Conservation (phyloP, 805 yeast genomes). For the Barnettozyma sp. region DNA sequence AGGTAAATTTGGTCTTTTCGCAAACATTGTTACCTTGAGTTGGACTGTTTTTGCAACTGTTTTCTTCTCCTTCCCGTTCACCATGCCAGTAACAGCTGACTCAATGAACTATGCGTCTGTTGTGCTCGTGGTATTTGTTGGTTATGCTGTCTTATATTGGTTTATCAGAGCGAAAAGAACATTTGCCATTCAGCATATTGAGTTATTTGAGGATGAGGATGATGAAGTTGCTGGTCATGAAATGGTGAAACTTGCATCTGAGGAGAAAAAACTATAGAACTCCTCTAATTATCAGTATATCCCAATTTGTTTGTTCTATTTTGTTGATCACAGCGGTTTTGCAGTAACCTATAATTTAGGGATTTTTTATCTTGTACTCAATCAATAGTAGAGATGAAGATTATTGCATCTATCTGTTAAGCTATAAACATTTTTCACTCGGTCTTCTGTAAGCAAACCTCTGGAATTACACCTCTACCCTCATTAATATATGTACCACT, state of each 20-base stretch:
- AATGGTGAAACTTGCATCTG: background rate
- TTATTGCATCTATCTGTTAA: no score
- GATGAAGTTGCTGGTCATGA: no score
- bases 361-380: no score
- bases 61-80: slow-evolving; percentile 57
- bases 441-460: slow-evolving; percentile 26
- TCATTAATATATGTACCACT: slow-evolving; percentile 27
- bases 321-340: no score
- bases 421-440: background rate
- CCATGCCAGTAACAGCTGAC: slow-evolving; percentile 50
- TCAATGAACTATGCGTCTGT: slow-evolving; percentile 65
- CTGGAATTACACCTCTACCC: slow-evolving; percentile 36
- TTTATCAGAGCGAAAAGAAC: slow-evolving; percentile 31
- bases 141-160: slow-evolving; percentile 48
- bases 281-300: no score
- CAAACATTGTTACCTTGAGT: slow-evolving; percentile 41
- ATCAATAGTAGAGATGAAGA: no score
- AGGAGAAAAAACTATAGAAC: background rate
- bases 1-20: slow-evolving; percentile 44
- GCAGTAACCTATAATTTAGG: no score
- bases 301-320: no score
- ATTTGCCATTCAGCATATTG: slow-evolving; percentile 24
- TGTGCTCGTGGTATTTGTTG: slow-evolving; percentile 40
- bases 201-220: slow-evolving; percentile 6
- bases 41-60: slow-evolving; percentile 56